These are phyloP conservation scores for Dactylorhiza incarnata DNA, from an alignment of 106 monocot genomes.

Conservation along the genomic window DNA sequence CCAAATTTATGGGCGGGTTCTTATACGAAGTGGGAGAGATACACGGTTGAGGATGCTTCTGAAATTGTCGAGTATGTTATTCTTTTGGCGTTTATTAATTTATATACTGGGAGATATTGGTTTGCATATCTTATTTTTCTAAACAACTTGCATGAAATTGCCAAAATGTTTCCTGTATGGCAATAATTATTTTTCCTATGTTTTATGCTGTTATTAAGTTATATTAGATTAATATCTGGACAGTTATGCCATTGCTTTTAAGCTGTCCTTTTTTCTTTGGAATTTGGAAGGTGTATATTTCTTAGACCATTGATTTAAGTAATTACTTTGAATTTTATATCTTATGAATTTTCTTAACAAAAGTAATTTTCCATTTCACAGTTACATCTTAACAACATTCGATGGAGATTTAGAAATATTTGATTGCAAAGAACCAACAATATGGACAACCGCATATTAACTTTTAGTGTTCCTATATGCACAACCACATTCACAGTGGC, in stretches of 20 bases:
- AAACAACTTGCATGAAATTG: background rate
- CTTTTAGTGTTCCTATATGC: too few species aligned
- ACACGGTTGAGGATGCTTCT: slow-evolving; percentile 79
- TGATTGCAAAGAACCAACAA: too few species aligned
- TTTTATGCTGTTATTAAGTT: background rate
- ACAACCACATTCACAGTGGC: too few species aligned
- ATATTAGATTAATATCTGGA: background rate
- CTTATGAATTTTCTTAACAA: background rate
- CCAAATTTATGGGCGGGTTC: slow-evolving; percentile 91
- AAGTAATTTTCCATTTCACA: background rate
- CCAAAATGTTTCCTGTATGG: background rate
- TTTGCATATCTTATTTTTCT: background rate
- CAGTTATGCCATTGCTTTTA: background rate
- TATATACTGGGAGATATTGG: background rate
- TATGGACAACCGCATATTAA: too few species aligned
- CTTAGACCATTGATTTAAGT: background rate
- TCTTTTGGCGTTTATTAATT: slow-evolving; percentile 1
- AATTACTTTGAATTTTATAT: background rate
- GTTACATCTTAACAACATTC: background rate
- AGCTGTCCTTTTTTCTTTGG: background rate
- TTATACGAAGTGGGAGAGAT: slow-evolving; percentile 89
- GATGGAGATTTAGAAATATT: background rate
- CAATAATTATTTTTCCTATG: background rate
- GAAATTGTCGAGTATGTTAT: slow-evolving; percentile 86
- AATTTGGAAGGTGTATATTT: background rate